Percentiles rank a stretch among this genome's conserved stretches.
These are phyloP conservation scores for Penicillium chermesinum DNA, from an alignment of 495 filamentous ascomycete species.

Conservation along the genomic window DNA sequence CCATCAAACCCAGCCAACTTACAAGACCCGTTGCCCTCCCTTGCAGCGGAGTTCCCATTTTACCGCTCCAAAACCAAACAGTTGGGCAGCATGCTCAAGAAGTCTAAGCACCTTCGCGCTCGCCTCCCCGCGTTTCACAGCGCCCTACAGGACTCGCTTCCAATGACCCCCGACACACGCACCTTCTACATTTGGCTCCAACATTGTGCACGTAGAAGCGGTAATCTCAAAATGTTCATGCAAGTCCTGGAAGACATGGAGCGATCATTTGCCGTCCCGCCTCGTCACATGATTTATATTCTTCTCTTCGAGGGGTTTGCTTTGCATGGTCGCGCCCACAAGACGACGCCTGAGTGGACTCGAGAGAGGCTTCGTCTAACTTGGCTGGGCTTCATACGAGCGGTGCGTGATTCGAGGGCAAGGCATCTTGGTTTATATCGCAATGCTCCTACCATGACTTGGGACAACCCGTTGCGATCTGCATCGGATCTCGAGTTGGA, in stretches of 20 bases:
- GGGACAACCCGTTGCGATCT: conserved; percentile 35
- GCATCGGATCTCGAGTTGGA: conserved; percentile 5
- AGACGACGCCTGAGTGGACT: conserved; percentile 50
- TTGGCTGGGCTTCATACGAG: conserved; percentile 44
- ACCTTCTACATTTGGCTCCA: conserved; percentile 43
- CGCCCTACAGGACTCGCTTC: conserved; percentile 34
- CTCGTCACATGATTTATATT: conserved; percentile 38
- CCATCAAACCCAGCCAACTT: not conserved
- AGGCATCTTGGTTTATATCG: conserved; percentile 32
- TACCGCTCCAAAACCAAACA: conserved; percentile 29
- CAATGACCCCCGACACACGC: conserved; percentile 39
- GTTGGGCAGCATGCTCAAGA: conserved; percentile 35
- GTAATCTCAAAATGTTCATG: conserved; percentile 33
- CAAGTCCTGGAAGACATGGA: conserved; percentile 41
- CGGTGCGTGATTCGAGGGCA: conserved; percentile 50
- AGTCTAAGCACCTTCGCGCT: conserved; percentile 25
- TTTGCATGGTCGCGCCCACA: conserved; percentile 33
- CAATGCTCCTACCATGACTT: conserved; percentile 18
- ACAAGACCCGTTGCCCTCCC: not conserved
- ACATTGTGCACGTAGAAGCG: conserved; percentile 32
- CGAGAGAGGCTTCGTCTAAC: conserved; percentile 45
- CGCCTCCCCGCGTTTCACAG: conserved; percentile 27
- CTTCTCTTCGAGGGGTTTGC: conserved; percentile 70
- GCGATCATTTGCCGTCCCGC: conserved; percentile 30
- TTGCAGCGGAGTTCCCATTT: conserved; percentile 23